Conservation (phyloP, 306 rosid species). For the Betula pendula region DNA sequence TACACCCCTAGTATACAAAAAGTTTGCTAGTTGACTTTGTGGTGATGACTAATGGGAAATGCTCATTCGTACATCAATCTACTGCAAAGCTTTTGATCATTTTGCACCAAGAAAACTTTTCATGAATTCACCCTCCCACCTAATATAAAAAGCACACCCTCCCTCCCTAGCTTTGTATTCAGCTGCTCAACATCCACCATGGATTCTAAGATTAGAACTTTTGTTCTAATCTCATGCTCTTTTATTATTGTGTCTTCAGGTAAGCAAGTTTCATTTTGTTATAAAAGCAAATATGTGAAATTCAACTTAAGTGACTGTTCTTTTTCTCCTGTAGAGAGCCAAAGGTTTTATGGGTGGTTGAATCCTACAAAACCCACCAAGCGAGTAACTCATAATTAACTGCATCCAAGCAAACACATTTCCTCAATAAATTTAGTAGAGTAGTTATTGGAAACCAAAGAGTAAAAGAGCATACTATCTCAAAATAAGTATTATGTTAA, state of each 20-base stretch:
- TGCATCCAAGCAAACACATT: too few species aligned
- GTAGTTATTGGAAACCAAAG: not conserved
- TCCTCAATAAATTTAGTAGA: not conserved
- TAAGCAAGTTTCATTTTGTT: constrained; percentile 23
- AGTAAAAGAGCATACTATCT: not conserved
- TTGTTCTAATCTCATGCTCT: constrained; percentile 30
- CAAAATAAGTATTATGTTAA: too few species aligned
- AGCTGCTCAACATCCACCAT: not conserved
- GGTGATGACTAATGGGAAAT: constrained; percentile 7
- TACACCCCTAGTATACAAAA: too few species aligned
- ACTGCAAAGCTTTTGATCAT: not conserved
- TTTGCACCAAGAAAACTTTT: constrained; percentile 20
- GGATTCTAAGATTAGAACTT: constrained; percentile 11
- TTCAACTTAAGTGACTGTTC: not conserved
- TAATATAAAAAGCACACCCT: constrained; percentile 12
- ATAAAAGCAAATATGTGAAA: not conserved
- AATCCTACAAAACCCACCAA: too few species aligned
- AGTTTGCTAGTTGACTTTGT: constrained; percentile 21
- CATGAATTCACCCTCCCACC: not conserved
- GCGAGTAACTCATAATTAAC: too few species aligned
- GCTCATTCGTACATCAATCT: not conserved
- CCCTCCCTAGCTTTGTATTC: too few species aligned
- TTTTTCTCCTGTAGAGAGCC: constrained; percentile 38
- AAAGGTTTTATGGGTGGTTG: constrained; percentile 11
- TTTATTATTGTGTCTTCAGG: constrained; percentile 48